Conservation (phyloP, 495 filamentous ascomycete species). For the Penicillium longicatenatum region DNA sequence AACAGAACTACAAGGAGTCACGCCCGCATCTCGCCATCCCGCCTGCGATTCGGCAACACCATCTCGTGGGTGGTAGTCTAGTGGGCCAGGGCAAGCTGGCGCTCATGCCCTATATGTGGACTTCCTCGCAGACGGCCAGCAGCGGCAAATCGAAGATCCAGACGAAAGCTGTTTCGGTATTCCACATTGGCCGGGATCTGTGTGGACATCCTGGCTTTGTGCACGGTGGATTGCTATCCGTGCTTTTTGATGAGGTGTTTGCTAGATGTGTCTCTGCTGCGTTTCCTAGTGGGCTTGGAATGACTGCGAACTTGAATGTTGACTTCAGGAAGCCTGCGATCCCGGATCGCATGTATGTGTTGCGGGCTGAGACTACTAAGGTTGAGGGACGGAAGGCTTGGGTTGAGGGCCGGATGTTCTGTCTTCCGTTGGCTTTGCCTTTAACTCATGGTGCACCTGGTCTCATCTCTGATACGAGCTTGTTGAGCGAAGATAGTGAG, state of each 20-base stretch:
- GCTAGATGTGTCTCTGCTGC: conserved; percentile 41
- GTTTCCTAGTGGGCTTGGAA: conserved; percentile 48
- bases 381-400: conserved; percentile 46
- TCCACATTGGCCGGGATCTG: conserved; percentile 40
- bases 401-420: conserved; percentile 40
- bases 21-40: conserved; percentile 58
- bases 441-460: conserved; percentile 1
- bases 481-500: conserved; percentile 45
- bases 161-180: conserved; percentile 36
- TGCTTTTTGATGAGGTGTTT: conserved; percentile 47
- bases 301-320: conserved; percentile 66
- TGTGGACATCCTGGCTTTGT: conserved; percentile 45
- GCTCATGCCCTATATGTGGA: conserved; percentile 77
- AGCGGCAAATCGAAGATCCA: conserved; percentile 12
- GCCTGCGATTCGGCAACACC: conserved; percentile 28
- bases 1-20: conserved; percentile 64
- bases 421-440: conserved; percentile 25
- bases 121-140: conserved; percentile 11
- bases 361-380: conserved; percentile 51
- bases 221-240: conserved; percentile 41
- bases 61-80: conserved; percentile 52
- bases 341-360: conserved; percentile 64
- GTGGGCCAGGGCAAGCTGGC: conserved; percentile 70
- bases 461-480: conserved; percentile 14
- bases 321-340: conserved; percentile 62